Base-by-base conservation (phyloP, 495 filamentous ascomycete genomes). In the Bacidia rubella region DNA sequence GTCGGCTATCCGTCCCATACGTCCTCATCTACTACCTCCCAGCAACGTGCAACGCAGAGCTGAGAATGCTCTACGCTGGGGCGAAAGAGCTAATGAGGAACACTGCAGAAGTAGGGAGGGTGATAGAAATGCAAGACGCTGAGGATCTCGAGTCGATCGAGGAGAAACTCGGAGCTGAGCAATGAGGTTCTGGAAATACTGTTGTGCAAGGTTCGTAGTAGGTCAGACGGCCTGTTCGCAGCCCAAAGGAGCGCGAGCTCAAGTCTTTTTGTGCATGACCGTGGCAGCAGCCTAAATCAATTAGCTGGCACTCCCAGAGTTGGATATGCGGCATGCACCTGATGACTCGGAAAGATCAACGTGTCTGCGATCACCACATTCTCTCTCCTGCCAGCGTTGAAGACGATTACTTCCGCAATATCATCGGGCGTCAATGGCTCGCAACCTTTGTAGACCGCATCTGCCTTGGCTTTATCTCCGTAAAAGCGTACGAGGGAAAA, bases 351-450 rank as follows among this genome's bases (percentile, higher is more conserved):
- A 70, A 80, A 98, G 49, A 98, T 71, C 40, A 98, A 65, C 27
- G 89, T 86, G 66, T 98, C 92, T 3, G 92, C 92, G 58, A 98
- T 66, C 7, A 98, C 89, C 17, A 97, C 92, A 65, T 97, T 97
- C 74, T 98, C 90, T 54, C 83, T 76, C 56, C 92, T 78, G 3
- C 85, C 82, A 23, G 86, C 92, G 41, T 84, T 78, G 60, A 98
- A 98, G 23, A 98, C 92, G 24, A 96, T 74, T 23, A 95, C 77
- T 66, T 97, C 92, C 17, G 90, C 92, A 59, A 98, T 93, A 61
- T 98, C 92, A 29, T 93, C 88, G 0, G 88, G 87, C 2, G 88
- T 95, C 54, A 98, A 70, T n/a, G 92, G 92, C 46, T 96, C 90
- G 56, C 78, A 82, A 44, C 83, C 85, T 51, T 85, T 90, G 53